These are phyloP conservation scores for Lanmaoa pseudosensibilis DNA, from an alignment of 768 basidiomycete genomes.

Conservation along the genomic window DNA sequence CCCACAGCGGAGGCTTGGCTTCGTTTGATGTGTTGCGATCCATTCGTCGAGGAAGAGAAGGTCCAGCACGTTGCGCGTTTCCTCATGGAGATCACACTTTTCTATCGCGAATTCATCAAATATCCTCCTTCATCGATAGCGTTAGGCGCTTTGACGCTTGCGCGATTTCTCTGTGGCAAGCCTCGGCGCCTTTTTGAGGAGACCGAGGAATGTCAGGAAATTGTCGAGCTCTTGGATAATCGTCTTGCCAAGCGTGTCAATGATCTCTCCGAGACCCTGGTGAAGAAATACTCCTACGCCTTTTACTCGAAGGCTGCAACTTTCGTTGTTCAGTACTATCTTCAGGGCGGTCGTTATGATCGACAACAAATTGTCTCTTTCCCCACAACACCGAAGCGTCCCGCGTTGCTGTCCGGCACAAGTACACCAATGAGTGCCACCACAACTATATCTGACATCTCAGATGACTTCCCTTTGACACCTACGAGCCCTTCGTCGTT, in stretches of 20 bases:
- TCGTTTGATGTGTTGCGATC: conserved; percentile 74
- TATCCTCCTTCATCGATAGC: conserved; percentile 86
- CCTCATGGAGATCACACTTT: conserved; percentile 98
- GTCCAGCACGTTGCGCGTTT: conserved; percentile 96
- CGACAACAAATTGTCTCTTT: conserved; percentile 48
- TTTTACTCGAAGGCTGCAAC: conserved; percentile 97
- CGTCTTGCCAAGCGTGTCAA: conserved; percentile 87
- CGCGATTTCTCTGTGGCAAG: conserved; percentile 85
- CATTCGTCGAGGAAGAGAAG: conserved; percentile 78
- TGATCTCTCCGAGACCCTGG: conserved; percentile 90
- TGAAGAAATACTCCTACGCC: conserved; percentile 97
- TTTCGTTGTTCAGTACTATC: conserved; percentile 90
- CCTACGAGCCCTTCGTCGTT: conserved; percentile 66
- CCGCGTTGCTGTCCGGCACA: conserved; percentile 44
- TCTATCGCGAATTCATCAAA: conserved; percentile 93
- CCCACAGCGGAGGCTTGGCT: conserved; percentile 99
- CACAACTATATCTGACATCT: conserved; percentile 70
- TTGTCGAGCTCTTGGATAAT: conserved; percentile 83
- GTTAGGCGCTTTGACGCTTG: conserved; percentile 83
- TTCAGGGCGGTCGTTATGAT: conserved; percentile 78
- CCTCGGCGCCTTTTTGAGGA: conserved; percentile 79
- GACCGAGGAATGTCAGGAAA: conserved; percentile 77
- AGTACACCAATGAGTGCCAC: conserved; percentile 77
- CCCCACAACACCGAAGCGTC: conserved; percentile 60
- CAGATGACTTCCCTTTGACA: conserved; percentile 83